Base-by-base conservation (phyloP, 1,139 yeast species). In the Chernovozyma sophiae-reginae region DNA sequence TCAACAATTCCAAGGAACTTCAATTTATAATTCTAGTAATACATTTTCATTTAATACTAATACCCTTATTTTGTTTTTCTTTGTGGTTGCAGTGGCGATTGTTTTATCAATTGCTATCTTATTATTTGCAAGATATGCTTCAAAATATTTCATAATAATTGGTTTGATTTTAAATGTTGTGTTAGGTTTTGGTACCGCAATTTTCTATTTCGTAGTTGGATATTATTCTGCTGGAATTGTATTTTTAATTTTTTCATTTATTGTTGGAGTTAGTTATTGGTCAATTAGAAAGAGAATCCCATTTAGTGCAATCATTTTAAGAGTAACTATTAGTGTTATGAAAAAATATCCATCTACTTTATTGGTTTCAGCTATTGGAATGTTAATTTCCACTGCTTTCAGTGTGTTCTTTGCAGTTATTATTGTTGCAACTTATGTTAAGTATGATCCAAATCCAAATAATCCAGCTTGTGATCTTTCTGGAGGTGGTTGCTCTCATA, bases 221-320 rank as follows among this genome's bases (percentile, higher is more conserved):
- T 82, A 86, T 56, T 86, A 80, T 65, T 80, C 89, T 8, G 90
- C 95, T 0, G 95, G 87, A 4, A 67, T 86, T 44, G 89, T 85
- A 30, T 83, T 83, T 45, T 61, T 86, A 45, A 71, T 82, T 2
- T 76, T 82, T 51, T 72, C 87, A 0, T 55, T 74, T 5, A 56
- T 86, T 39, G 69, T 84, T 10, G 87, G 89, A 2, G 77, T 74
- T 65, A 74, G 84, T 51, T 86, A 82, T 59, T 86, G 89, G 86
- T 60, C 77, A 8, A 74, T 86, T 63, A 70, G 96, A 42, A 56
- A 64, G 4, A 68, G 94, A 47, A 85, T 86, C 42, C 77, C 79
- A 1, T 72, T 86, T 50, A 84, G 95, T 44, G 87, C 92, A 2
- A 72, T 84, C 4, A 81, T 86, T 23, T 63, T 90, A 45, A 73